Base-by-base conservation (phyloP, 257 asterid genomes). In the Solanum chiquidenum region DNA sequence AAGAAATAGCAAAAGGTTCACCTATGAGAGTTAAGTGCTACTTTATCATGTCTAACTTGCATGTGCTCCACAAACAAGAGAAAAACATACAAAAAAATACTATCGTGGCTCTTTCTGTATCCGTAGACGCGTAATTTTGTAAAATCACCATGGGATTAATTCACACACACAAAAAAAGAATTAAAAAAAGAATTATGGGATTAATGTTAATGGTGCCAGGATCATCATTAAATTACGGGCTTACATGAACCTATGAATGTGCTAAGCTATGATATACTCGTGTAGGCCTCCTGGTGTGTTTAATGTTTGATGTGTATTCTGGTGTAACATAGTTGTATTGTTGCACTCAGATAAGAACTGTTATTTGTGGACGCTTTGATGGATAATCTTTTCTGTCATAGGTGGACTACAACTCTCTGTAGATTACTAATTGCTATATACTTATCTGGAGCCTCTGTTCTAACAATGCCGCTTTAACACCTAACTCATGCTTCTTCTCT, bases 401-500 rank as follows among this genome's bases (percentile, higher is more conserved):
- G 37, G 68, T 25, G 84, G 84, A 77, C 62, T 5, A 37, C 16
- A n/a, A 42, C n/a, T 77, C 46, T 77, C 21, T 42, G 34, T 40
- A n/a, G 84, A 77, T 40, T 77, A 77, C 37, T 42, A 40, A 12
- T 77, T 77, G 58, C 18, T 77, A 42, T 29, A 33, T 77, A 25
- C 62, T 77, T 77, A 77, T 27, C 64, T 42, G 84, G 84, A 77
- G 84, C 21, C n/a, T 38, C 83, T 77, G 62, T 77, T 80, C 29
- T 80, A 46, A 80, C 3, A 1, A 29, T 46, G 85, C 68, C 46
- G 20, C 68, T 46, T 79, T 80, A 80, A 80, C 85, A 46, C 68
- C 91, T 92, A 60, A 91, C 90, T 88, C 85, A 35, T 68, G 89
- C 85, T 72, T 84, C 84, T 86, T 75, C 86, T 90, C 92, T 89